These are phyloP conservation scores for Musa acuminata DNA, from an alignment of 176 grass and related monocot species.

Conservation along the genomic window DNA sequence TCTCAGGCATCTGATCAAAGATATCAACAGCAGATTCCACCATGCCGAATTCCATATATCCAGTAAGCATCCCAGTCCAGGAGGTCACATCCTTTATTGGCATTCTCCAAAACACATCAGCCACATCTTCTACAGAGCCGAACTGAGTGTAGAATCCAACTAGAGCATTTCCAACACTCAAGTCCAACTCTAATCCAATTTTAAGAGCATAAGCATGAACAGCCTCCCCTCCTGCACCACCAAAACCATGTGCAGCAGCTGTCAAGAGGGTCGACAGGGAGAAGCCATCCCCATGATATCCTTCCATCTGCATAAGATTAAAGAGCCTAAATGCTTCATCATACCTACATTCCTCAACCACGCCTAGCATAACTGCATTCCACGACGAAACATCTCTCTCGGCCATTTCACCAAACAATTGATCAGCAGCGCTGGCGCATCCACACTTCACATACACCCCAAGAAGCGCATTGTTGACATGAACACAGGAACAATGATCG, in stretches of 20 bases:
- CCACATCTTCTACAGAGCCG: conserved; percentile 25
- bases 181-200: conserved; percentile 42
- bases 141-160: conserved; percentile 43
- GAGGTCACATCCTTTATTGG: conserved; percentile 47
- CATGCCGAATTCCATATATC: conserved; percentile 57
- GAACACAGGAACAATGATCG: conserved; percentile 12
- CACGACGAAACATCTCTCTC: conserved; percentile 51
- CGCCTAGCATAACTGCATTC: conserved; percentile 42
- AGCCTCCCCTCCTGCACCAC: conserved; percentile 22
- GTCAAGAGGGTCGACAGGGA: conserved; percentile 41
- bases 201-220: conserved; percentile 58
- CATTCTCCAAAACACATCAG: conserved; percentile 48
- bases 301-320: conserved; percentile 29
- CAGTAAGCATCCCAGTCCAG: conserved; percentile 55
- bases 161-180: conserved; percentile 56
- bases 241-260: conserved; percentile 30
- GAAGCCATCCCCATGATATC: conserved; percentile 31
- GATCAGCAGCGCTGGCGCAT: conserved; percentile 21
- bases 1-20: conserved; percentile 55
- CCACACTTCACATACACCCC: conserved; percentile 21
- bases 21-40: conserved; percentile 44
- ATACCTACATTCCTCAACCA: conserved; percentile 46
- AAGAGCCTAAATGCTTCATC: conserved; percentile 52
- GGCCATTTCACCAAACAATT: conserved; percentile 36
- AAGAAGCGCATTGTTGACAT: conserved; percentile 48